Base-by-base conservation (phyloP, 2,329 filamentous ascomycete genomes). In the Fonsecaea pugnacius region DNA sequence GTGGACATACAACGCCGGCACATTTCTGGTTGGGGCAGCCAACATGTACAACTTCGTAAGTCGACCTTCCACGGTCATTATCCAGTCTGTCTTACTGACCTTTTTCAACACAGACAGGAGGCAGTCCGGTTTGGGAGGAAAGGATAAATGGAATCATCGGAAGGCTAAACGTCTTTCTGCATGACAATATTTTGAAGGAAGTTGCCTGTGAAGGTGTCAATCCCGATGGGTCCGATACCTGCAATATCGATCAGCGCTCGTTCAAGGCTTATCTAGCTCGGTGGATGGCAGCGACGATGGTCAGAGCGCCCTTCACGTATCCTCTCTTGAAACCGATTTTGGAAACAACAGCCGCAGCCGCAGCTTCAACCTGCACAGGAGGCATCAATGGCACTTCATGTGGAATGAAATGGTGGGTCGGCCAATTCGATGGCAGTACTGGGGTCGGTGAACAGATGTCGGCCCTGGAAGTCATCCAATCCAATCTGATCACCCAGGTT, bases 201-300 rank as follows among this genome's bases (percentile, higher is more conserved):
- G 78, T 79, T 40, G 81, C 84, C 10, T 90, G 87, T 72, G 87
- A 89, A 72, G 75, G 72, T 52, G 71, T 79, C 64, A 59, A 59
- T 21, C 27, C 55, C 12, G 57, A 51, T 35, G 57, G 57, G 33
- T 51, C 57, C 21, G 73, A 78, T 67, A 80, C 75, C 14, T 89
- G 87, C 76, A 84, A 88, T 74, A 79, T 83, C n/a, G 87, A 89
- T 67, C 85, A 88, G 74, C 82, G 80, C 52, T 84, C 83, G 1
- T 90, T 89, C 80, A 90, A 89, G 75, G 86, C 85, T 10, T 89
- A 87, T 71, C 79, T 89, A 5, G 78, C 83, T 0, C 84, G 87
- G 43, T 90, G 85, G 82, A 79, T 82, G 76, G 85, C 84, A 14
- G 78, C 82, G 3, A 81, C 85, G 4, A 82, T 81, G 0, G 83